Percentiles rank a stretch among this genome's conserved stretches.
phyloP scores from a whole-genome alignment of 78 protist genomes.

The Pelomyxa schiedti region DNA sequence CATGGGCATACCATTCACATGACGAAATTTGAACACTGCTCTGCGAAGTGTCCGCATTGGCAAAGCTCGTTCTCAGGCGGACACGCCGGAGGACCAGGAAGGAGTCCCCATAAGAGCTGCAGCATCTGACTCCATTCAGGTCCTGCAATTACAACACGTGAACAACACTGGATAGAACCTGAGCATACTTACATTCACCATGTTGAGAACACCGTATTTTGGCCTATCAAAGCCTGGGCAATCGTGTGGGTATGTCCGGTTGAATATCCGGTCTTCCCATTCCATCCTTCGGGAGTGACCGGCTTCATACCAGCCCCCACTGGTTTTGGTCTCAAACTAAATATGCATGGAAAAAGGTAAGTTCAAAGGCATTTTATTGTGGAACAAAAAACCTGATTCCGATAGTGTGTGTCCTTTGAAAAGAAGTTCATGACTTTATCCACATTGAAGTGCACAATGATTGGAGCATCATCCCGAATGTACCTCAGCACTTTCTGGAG shows the following conservation, averaged over 20 bases:
- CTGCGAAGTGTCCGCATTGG: neutral
- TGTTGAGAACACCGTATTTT: neutral
- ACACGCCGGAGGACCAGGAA: neutral
- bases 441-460: neutral
- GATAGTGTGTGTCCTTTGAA: neutral
- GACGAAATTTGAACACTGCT: neutral
- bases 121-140: neutral
- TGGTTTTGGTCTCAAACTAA: neutral
- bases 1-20: neutral
- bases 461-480: neutral
- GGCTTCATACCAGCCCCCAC: neutral
- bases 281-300: neutral
- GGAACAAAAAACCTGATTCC: too few species aligned
- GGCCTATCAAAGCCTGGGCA: neutral
- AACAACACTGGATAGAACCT: neutral
- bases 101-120: neutral
- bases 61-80: neutral
- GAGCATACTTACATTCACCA: neutral
- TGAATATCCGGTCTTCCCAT: neutral
- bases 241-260: neutral
- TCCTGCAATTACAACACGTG: neutral
- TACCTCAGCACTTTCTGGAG: neutral
- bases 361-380: too few species aligned
- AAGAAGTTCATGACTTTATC: neutral
- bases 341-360: too few species aligned